Evolutionary conservation across 371 early-diverging fungal genomes (phyloP).

Genomic region (Actinomucor elegans): DNA sequence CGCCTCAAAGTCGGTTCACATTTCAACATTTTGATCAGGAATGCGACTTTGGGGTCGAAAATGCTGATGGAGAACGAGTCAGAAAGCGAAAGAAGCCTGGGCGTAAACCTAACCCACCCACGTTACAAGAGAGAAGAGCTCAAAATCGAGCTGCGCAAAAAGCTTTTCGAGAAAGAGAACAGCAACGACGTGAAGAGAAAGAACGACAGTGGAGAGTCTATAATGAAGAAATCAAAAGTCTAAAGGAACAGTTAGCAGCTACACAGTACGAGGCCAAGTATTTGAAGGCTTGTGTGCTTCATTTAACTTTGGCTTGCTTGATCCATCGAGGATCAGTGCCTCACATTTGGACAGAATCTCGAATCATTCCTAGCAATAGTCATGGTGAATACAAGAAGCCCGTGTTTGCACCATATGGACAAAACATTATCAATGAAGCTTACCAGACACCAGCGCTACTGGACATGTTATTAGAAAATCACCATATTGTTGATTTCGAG

Average conservation of each 20-base stretch:
- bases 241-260: conserved; percentile 21
- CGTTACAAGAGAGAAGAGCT: conserved; percentile 17
- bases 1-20: not conserved
- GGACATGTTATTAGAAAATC: conserved; percentile 19
- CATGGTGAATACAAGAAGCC: conserved; percentile 14
- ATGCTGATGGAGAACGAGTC: conserved; percentile 17
- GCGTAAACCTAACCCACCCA: conserved; percentile 28
- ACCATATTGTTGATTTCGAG: conserved; percentile 14
- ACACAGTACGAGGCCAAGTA: conserved; percentile 40
- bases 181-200: conserved; percentile 24
- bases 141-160: conserved; percentile 29
- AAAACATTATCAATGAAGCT: conserved; percentile 1
- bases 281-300: conserved; percentile 33
- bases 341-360: conserved; percentile 33
- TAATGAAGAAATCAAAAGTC: conserved; percentile 18
- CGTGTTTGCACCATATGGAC: not conserved
- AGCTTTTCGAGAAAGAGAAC: conserved; percentile 24
- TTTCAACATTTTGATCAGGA: conserved; percentile 29
- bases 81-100: conserved; percentile 28
- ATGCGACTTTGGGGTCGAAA: conserved; percentile 25
- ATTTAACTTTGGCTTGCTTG: conserved; percentile 25
- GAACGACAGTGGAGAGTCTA: conserved; percentile 24
- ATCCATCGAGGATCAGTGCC: conserved; percentile 35
- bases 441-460: conserved; percentile 15
- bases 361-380: conserved; percentile 19